Evolutionary conservation across 2,329 filamentous ascomycete genomes (phyloP).

Genomic region (Cercospora sp.): DNA sequence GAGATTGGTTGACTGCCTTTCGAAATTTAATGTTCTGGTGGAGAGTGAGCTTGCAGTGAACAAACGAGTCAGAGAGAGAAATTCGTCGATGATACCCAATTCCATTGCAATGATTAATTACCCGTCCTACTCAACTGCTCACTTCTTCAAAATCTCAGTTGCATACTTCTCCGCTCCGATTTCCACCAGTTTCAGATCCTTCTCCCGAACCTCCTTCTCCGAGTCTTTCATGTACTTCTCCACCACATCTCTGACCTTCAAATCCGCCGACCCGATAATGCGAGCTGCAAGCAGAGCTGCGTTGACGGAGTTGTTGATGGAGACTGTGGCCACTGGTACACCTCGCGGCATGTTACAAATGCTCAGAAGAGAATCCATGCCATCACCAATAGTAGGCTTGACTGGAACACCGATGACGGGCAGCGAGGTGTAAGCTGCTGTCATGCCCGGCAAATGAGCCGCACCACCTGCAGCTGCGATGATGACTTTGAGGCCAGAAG

Average conservation of each 20-base stretch:
- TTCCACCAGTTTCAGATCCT: constrained; percentile 39
- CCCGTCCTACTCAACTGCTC: neutral
- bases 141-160: constrained; percentile 35
- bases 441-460: constrained; percentile 56
- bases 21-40: too few relatives aligned
- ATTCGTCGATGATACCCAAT: neutral
- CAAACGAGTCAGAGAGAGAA: too few relatives aligned
- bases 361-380: constrained; percentile 52
- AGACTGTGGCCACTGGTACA: constrained; percentile 45
- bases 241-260: constrained; percentile 59
- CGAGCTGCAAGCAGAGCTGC: constrained; percentile 51
- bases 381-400: constrained; percentile 53
- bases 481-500: constrained; percentile 46
- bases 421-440: constrained; percentile 51
- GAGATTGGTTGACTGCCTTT: too few relatives aligned
- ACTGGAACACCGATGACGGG: constrained; percentile 56
- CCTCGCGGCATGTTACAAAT: constrained; percentile 56
- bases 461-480: constrained; percentile 54
- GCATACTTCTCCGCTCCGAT: constrained; percentile 44
- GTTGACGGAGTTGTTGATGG: constrained; percentile 51
- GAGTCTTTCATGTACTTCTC: constrained; percentile 63
- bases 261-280: constrained; percentile 48
- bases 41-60: too few relatives aligned
- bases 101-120: neutral
- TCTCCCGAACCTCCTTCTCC: constrained; percentile 63